Evolutionary conservation across 2,329 filamentous ascomycete species (phyloP), one percentile per base, ranked within the genome.

Genomic region (Triangularia setosa): DNA sequence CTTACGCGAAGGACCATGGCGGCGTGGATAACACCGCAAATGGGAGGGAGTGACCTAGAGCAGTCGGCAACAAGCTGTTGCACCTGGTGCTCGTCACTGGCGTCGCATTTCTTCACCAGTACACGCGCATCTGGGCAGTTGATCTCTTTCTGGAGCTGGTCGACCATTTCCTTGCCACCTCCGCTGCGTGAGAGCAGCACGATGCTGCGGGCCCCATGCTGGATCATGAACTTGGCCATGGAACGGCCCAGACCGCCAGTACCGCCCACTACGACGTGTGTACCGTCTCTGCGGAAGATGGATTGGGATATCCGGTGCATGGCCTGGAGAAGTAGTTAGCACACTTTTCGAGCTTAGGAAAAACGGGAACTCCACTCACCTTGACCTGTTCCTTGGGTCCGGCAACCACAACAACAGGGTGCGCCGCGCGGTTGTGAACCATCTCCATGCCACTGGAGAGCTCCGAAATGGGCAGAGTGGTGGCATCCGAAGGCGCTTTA

Each of bases 21-120:
- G 11, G 73, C 72, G 58, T 75, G 73, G 23, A 75, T 67, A 16
- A 75, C 67, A 25, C 74, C 74, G 54, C 71, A 72, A 52, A 75
- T 72, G 18, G 69, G 71, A 27, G 73, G 74, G 33, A 74, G 65
- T 9, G 62, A 60, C 58, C 66, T 64, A 1, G 58, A 58, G 48
- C 69, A 71, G n/a, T 72, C 69, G 4, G 59, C 64, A 8, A 74
- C 62, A 7, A 74, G 21, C 28, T 66, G 66, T 48, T 61, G 61
- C 7, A 73, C 66, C 18, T 70, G 64, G 7, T 52, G 53, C 27
- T 69, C 67, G 57, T 68, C 68, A 56, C 68, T 69, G 44, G 71
- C 69, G 25, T 76, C 74, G 60, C 73, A 75, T 53, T 67, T 66
- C 44, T 70, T 68, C 44, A 73, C 69, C 40, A 67, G 48, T 16